These are phyloP conservation scores for Carex kokanica DNA, from an alignment of 176 grass and related monocot genomes.

Conservation along the genomic window DNA sequence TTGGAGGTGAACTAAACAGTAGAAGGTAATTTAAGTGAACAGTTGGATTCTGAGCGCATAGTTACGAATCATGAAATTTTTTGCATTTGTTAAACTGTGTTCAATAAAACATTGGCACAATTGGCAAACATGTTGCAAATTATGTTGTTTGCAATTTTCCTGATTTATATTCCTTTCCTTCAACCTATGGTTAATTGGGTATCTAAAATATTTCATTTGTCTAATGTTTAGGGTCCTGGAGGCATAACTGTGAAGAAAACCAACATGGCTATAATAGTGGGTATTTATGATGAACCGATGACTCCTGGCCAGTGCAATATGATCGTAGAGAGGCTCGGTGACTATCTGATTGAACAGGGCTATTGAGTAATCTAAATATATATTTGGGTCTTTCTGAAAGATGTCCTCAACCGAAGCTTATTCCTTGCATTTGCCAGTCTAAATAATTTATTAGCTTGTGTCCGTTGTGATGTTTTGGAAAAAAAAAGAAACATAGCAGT, in stretches of 20 bases:
- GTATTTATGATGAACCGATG: slow-evolving; percentile 94
- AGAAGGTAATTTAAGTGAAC: not conserved
- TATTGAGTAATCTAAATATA: slow-evolving; percentile 43
- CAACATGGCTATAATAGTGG: slow-evolving; percentile 42
- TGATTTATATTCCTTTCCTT: not conserved
- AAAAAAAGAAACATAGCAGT: slow-evolving; percentile 2
- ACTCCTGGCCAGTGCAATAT: slow-evolving; percentile 88
- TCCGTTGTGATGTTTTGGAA: slow-evolving; percentile 10
- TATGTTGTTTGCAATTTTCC: not conserved
- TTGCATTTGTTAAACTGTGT: not conserved
- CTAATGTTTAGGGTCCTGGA: slow-evolving; percentile 51
- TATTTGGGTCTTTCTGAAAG: slow-evolving; percentile 37
- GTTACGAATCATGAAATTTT: not conserved
- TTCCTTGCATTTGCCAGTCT: slow-evolving; percentile 11
- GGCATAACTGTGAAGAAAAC: slow-evolving; percentile 79
- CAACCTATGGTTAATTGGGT: not conserved
- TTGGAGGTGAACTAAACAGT: not conserved
- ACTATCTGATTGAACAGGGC: slow-evolving; percentile 74
- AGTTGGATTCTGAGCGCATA: not conserved
- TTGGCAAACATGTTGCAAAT: not conserved
- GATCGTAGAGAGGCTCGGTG: slow-evolving; percentile 86
- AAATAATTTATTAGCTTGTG: slow-evolving; percentile 27
- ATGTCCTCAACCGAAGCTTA: not conserved
- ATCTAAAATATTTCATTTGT: not conserved
- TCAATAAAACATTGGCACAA: not conserved